Evolutionary conservation across 257 asterid genomes (phyloP).

Genomic region (Solanum pinnatisectum): DNA sequence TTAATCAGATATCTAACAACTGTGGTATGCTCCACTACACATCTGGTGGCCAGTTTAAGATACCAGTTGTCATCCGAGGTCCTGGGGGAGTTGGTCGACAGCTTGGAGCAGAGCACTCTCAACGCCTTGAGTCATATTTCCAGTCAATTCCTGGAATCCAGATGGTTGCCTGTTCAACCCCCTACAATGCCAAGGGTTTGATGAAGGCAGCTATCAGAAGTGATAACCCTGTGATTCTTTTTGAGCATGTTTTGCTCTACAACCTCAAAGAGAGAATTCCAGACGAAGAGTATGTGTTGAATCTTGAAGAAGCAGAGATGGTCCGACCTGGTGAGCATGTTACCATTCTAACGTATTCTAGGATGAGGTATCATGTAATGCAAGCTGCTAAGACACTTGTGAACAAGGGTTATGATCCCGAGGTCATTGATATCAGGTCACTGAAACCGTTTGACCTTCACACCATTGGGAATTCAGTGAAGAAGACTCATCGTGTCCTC

Average conservation of each 20-base stretch:
- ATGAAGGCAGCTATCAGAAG: constrained; percentile 84
- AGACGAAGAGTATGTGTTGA: constrained; percentile 56
- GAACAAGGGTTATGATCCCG: constrained; percentile 74
- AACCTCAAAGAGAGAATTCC: constrained; percentile 80
- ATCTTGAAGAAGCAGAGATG: constrained; percentile 85
- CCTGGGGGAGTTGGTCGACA: constrained; percentile 97
- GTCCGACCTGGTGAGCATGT: constrained; percentile 74
- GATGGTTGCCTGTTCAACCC: constrained; percentile 83
- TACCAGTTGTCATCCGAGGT: constrained; percentile 76
- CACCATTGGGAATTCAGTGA: constrained; percentile 69
- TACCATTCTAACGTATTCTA: constrained; percentile 66
- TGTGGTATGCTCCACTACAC: constrained; percentile 94
- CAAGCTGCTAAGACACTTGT: constrained; percentile 75
- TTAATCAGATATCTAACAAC: constrained; percentile 81
- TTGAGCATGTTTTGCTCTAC: constrained; percentile 76
- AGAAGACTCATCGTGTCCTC: constrained; percentile 69
- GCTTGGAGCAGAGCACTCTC: constrained; percentile 91
- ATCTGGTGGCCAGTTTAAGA: constrained; percentile 79
- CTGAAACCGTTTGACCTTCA: constrained; percentile 74
- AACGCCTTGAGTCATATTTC: constrained; percentile 75
- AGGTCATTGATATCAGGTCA: constrained; percentile 78
- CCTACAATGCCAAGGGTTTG: constrained; percentile 74
- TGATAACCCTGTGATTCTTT: constrained; percentile 69
- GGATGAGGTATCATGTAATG: constrained; percentile 92
- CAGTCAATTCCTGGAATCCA: constrained; percentile 82